These are phyloP conservation scores for Schrenkiella parvula DNA, from an alignment of 345 rosid species.

Conservation along the genomic window DNA sequence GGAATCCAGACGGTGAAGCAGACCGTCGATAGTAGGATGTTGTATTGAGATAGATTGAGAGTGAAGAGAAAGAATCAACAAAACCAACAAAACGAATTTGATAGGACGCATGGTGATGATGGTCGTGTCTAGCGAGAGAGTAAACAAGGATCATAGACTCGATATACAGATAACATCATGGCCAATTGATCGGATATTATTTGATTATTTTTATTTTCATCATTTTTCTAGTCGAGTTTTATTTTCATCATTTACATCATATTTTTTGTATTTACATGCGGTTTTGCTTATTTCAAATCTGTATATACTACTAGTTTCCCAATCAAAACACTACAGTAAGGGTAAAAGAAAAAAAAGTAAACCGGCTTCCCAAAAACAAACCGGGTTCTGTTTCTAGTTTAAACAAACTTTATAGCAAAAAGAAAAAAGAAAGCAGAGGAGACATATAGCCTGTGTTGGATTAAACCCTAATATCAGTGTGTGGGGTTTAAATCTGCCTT, in stretches of 20 bases:
- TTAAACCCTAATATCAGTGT: constrained; percentile 27
- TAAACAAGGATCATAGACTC: background rate
- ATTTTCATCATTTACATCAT: background rate
- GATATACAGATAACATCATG: background rate
- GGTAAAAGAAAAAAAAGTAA: background rate
- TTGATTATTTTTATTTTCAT: background rate
- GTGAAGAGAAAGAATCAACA: constrained; percentile 13
- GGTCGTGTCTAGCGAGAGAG: constrained; percentile 6
- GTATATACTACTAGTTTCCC: too few species aligned
- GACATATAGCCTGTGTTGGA: background rate
- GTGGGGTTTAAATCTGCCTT: background rate
- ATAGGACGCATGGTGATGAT: constrained; percentile 17
- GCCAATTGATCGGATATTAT: background rate
- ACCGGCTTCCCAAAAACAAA: background rate
- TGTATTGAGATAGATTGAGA: constrained; percentile 5
- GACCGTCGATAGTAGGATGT: constrained; percentile 31
- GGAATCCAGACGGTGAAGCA: constrained; percentile 63
- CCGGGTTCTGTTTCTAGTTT: background rate
- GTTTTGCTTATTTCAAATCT: too few species aligned
- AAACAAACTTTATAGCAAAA: background rate
- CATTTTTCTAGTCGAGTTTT: too few species aligned
- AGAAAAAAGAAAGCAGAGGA: background rate
- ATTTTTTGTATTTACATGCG: too few species aligned
- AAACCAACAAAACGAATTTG: constrained; percentile 9
- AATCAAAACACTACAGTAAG: background rate